Base-by-base conservation (phyloP, 345 rosid genomes). In the Aethionema arabicum region DNA sequence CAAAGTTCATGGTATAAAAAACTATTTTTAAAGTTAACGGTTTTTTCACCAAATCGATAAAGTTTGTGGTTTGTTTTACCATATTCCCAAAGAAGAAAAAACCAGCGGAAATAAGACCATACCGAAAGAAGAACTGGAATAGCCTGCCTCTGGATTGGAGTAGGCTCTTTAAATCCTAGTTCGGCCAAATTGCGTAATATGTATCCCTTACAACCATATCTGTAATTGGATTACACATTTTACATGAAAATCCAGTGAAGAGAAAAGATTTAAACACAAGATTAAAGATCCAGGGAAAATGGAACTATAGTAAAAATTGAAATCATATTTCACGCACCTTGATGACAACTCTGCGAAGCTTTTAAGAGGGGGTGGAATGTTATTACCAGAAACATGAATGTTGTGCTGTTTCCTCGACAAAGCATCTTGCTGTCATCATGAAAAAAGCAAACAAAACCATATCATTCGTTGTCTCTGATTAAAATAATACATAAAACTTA, bases 91-190 rank as follows among this genome's bases (percentile, higher is more conserved):
- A n/a, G n/a, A n/a, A n/a, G n/a, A n/a, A n/a, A 15, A 6, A 67
- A 50, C 14, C 1, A 8, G 11, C 33, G 30, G 12, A 36, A 44
- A 52, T 57, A 65, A 73, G 77, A 54, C 33, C 91, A 51, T 87
- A 93, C 99, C 58, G 90, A 82, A 76, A 87, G 64, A 61, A 93
- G 89, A 68, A 85, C 57, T 53, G 96, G 87, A 73, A 93, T 90
- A 67, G 99, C 90, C 91, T 93, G 96, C 78, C 93, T 86, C 74
- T 93, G 99, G 69, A 93, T 87, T 43, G 99, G 91, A 45, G 99
- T 90, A 68, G 99, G 96, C 82, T 90, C 99, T 75, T 78, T 83
- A 68, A 80, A 93, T 63, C 97, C 96, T 70, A 82, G 85, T 78
- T 79, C 89, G 47, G 77, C 77, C 55, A 93, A 74, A 76, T 90